A percentile compares a stretch with the other conserved stretches of the same genome.
phyloP scores from a whole-genome alignment of 495 filamentous ascomycete species.

The Pyronema domesticum region DNA sequence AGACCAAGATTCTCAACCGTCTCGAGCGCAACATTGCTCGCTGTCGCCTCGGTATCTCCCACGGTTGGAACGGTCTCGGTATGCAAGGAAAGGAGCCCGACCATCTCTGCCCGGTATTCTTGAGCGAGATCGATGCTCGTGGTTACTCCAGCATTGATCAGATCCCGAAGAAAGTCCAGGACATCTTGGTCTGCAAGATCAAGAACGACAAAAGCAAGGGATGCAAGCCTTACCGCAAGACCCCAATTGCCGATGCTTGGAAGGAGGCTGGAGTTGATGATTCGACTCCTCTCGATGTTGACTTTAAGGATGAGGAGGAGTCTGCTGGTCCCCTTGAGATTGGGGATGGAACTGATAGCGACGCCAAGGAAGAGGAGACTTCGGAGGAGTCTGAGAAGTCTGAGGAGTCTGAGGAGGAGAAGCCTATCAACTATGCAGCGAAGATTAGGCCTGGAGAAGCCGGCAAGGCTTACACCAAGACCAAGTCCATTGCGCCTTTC shows the following conservation, averaged over 20 bases:
- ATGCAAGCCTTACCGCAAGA: constrained; percentile 11
- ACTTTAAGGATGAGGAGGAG: background rate
- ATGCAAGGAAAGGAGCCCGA: constrained; percentile 8
- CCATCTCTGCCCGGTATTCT: constrained; percentile 13
- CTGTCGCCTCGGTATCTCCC: constrained; percentile 12
- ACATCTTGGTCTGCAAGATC: constrained; percentile 21
- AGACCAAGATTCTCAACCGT: constrained; percentile 11
- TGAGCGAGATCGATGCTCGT: constrained; percentile 8
- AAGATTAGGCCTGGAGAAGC: too few relatives aligned
- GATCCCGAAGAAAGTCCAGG: constrained; percentile 8
- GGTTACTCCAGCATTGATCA: constrained; percentile 9
- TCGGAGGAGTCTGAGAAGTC: background rate
- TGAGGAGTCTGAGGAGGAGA: background rate
- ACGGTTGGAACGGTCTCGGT: background rate
- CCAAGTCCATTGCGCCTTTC: too few relatives aligned
- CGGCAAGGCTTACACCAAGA: too few relatives aligned
- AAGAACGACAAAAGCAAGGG: constrained; percentile 2
- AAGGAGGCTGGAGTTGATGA: constrained; percentile 2
- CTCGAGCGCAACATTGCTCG: constrained; percentile 18
- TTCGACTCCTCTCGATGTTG: background rate
- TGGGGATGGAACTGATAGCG: background rate
- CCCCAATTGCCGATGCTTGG: constrained; percentile 14
- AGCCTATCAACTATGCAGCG: background rate
- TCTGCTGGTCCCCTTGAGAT: background rate
- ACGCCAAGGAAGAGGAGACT: background rate